phyloP scores from a whole-genome alignment of 495 filamentous ascomycete species.

The Chaetomidium leptoderma region DNA sequence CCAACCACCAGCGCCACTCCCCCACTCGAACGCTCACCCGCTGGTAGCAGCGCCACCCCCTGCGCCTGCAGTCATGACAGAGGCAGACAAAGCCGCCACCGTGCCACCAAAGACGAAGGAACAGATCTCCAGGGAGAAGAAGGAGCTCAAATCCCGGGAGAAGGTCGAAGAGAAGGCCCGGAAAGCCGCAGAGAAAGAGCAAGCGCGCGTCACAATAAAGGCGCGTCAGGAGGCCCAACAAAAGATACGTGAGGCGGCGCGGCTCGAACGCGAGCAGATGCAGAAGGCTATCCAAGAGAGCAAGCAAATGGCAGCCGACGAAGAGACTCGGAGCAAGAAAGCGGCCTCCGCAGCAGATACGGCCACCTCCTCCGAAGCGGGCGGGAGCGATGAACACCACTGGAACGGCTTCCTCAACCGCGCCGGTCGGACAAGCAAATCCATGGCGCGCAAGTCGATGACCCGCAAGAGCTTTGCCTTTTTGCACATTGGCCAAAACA shows the following conservation, averaged over 20 bases:
- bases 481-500: slow-evolving; percentile 33
- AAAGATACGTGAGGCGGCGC: slow-evolving; percentile 33
- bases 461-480: slow-evolving; percentile 50
- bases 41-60: slow-evolving; percentile 31
- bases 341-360: slow-evolving; percentile 13
- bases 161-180: slow-evolving; percentile 63
- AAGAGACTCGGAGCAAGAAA: slow-evolving; percentile 38
- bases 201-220: slow-evolving; percentile 58
- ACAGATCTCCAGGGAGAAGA: slow-evolving; percentile 51
- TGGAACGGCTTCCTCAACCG: slow-evolving; percentile 37
- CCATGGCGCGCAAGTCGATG: slow-evolving; percentile 45
- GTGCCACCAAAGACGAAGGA: slow-evolving; percentile 48
- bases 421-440: slow-evolving; percentile 37
- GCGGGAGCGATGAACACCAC: background rate
- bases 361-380: background rate
- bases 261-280: slow-evolving; percentile 38
- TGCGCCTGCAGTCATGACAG: slow-evolving; percentile 27
- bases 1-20: slow-evolving; percentile 22
- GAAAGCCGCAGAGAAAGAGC: slow-evolving; percentile 61
- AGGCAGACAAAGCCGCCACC: slow-evolving; percentile 29
- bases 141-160: slow-evolving; percentile 53
- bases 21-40: slow-evolving; percentile 29
- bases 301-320: slow-evolving; percentile 40
- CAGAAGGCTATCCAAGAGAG: slow-evolving; percentile 42
- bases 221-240: slow-evolving; percentile 36